phyloP scores from a whole-genome alignment of 495 filamentous ascomycete genomes.

The Trichoderma erinaceum region DNA sequence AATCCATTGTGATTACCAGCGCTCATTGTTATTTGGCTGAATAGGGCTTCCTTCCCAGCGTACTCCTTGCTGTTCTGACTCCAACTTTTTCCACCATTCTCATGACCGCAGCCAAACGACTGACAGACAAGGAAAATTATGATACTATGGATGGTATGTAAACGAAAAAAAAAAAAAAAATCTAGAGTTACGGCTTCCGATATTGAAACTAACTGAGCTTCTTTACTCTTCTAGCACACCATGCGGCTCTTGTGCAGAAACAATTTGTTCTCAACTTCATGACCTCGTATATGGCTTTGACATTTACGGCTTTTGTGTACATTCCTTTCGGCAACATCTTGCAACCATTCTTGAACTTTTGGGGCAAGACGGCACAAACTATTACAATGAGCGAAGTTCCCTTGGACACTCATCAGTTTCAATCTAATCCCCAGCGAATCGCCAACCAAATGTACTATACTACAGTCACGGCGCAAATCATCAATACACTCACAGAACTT shows the following conservation, averaged over 20 bases:
- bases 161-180: neutral
- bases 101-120: slow-evolving; percentile 64
- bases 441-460: slow-evolving; percentile 95
- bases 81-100: slow-evolving; percentile 74
- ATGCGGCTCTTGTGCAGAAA: slow-evolving; percentile 78
- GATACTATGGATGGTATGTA: slow-evolving; percentile 62
- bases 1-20: neutral
- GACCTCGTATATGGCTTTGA: slow-evolving; percentile 87
- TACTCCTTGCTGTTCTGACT: slow-evolving; percentile 71
- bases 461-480: slow-evolving; percentile 89
- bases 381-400: slow-evolving; percentile 69
- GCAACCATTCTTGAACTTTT: slow-evolving; percentile 85
- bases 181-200: too few species aligned
- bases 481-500: slow-evolving; percentile 80
- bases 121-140: slow-evolving; percentile 90
- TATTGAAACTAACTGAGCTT: neutral
- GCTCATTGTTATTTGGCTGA: slow-evolving; percentile 27
- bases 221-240: slow-evolving; percentile 43
- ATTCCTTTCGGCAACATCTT: slow-evolving; percentile 86
- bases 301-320: slow-evolving; percentile 94
- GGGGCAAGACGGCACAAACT: slow-evolving; percentile 66
- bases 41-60: slow-evolving; percentile 82
- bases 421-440: slow-evolving; percentile 77
- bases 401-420: slow-evolving; percentile 60
- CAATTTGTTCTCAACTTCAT: slow-evolving; percentile 96